A percentile compares a stretch with the other conserved stretches of the same genome.
Evolutionary conservation across 1,139 yeast species (phyloP).

Genomic region (Taphrina deformans): DNA sequence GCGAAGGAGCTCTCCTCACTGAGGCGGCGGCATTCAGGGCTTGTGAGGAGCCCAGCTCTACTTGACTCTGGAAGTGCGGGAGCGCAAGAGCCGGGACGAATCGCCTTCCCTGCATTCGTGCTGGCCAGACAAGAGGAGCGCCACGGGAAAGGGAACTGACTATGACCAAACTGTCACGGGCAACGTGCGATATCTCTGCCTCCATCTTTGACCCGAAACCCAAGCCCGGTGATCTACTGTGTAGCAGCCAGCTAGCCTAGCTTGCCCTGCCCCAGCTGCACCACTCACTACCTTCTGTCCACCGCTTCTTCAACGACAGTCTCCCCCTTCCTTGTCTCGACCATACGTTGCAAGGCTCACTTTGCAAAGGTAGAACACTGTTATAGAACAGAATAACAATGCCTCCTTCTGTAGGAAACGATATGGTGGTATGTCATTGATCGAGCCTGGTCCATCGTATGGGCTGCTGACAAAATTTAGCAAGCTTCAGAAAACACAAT

Average conservation of each 20-base stretch:
- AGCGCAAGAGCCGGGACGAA: background rate
- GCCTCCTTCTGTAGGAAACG: slow-evolving; percentile 33
- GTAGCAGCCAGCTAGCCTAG: no score
- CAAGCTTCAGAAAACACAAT: slow-evolving; percentile 23
- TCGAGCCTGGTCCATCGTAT: background rate
- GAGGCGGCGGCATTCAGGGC: no score
- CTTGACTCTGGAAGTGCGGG: no score
- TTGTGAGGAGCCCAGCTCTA: no score
- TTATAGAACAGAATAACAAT: background rate
- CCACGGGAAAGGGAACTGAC: no score
- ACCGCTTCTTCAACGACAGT: no score
- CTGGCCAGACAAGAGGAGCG: no score
- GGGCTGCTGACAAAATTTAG: slow-evolving; percentile 1
- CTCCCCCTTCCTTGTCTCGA: no score
- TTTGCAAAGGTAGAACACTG: background rate
- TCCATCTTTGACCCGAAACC: slow-evolving; percentile 4
- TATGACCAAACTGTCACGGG: background rate
- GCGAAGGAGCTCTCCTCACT: background rate
- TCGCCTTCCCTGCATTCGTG: no score
- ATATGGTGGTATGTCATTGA: slow-evolving; percentile 18
- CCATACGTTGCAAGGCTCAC: background rate
- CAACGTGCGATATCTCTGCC: slow-evolving; percentile 7
- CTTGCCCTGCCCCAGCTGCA: slow-evolving; percentile 2
- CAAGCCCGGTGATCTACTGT: background rate
- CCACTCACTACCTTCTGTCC: background rate